Evolutionary conservation across 208 protist species (phyloP), one percentile per base, ranked within the genome.

Genomic region (Trypanosoma scelopori): DNA sequence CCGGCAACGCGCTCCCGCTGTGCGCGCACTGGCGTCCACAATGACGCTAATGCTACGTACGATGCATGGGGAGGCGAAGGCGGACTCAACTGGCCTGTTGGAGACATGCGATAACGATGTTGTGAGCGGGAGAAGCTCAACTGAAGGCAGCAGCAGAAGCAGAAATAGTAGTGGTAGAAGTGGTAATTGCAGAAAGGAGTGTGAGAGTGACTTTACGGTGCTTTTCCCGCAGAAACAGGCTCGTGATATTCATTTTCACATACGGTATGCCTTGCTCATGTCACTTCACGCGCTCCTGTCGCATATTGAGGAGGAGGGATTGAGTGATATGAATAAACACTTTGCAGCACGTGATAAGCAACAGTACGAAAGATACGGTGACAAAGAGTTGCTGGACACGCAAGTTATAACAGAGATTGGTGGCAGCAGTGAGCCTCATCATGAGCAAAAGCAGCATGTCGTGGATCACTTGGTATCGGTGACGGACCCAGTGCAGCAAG

Each of bases 1-100:
- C 45, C 71, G 57, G 20, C 55, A 67, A 47, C 65, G 76, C 18
- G 48, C 57, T 15, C 15, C 41, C 20, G 79, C 79, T 11, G 52
- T 80, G 18, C 61, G 52, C 27, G 37, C 49, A 27, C 46, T 74
- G 39, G 69, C 60, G 11, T 68, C 69, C 3, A 52, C 60, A 16
- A 65, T 74, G 43, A 23, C 69, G 0, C 49, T 52, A 1, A 69
- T 74, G 37, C 18, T 74, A 5, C 41, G 37, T 20, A 45, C 62
- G 1, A 68, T 53, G 16, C 27, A 3, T n/a, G 32, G 66, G 7
- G 27, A 3, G 22, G 48, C 46, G 16, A 3, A 49, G 3, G 22
- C 25, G 30, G 39, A 56, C 3, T 41, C 12, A 0, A 42, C 20
- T 16, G 2, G 1, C 3, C 13, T 2, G 7, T 5, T 4, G 1